Conservation (phyloP, 768 basidiomycete genomes). For the Nevesoporus exiguus region DNA sequence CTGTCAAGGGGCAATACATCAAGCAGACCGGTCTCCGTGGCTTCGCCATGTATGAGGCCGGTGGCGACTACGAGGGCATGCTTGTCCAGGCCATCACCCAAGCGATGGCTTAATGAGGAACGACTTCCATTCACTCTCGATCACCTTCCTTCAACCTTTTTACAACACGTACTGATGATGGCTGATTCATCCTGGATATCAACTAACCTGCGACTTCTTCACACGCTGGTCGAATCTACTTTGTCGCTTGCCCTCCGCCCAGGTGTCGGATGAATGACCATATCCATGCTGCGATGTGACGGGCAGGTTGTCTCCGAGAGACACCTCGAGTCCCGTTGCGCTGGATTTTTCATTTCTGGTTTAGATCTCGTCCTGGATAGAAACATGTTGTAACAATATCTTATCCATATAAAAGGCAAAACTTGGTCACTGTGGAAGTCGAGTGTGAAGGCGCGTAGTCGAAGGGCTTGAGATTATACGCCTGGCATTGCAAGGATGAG, state of each 20-base stretch:
- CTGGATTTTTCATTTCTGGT: neutral
- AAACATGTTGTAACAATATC: neutral
- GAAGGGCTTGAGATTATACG: too few relatives aligned
- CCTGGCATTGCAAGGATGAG: too few relatives aligned
- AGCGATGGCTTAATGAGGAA: constrained; percentile 23
- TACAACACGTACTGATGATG: constrained; percentile 7
- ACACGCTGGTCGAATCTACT: constrained; percentile 9
- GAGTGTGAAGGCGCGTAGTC: too few relatives aligned
- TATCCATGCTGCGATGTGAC: neutral
- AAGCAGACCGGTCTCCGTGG: constrained; percentile 33
- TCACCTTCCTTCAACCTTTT: constrained; percentile 12
- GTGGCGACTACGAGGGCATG: constrained; percentile 39
- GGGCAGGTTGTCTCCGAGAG: constrained; percentile 14
- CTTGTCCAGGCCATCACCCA: constrained; percentile 33
- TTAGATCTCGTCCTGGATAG: neutral
- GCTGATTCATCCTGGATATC: constrained; percentile 19
- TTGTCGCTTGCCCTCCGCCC: constrained; percentile 5
- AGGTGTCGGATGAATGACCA: constrained; percentile 13
- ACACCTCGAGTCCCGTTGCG: neutral
- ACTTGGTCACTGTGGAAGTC: too few relatives aligned
- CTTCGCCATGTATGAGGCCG: constrained; percentile 45
- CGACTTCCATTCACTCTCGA: constrained; percentile 3
- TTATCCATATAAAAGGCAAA: neutral
- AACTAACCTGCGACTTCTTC: neutral
- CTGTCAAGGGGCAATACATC: constrained; percentile 44